phyloP scores from a whole-genome alignment of 352 stramenopile genomes.

The Phytopythium cucurbitacearum region DNA sequence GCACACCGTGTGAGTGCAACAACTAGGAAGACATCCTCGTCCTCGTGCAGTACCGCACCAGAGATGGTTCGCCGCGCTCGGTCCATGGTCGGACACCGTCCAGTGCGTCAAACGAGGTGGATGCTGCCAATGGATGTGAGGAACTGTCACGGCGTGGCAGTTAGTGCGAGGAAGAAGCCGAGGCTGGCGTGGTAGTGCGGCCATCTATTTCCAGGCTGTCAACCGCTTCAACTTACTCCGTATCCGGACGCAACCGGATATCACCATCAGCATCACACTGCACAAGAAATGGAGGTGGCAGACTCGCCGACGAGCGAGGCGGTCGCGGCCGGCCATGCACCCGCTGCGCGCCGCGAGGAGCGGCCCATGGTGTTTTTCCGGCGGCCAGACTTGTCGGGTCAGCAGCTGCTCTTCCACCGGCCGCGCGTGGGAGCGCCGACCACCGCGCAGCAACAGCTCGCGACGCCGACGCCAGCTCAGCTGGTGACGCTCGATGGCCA shows the following conservation, averaged over 20 bases:
- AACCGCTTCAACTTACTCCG: neutral
- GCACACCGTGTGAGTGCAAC: neutral
- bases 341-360: slow-evolving; percentile 9
- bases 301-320: slow-evolving; percentile 18
- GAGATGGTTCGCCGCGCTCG: no score
- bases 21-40: no score
- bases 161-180: no score
- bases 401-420: slow-evolving; percentile 36
- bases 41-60: neutral
- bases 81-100: no score
- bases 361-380: slow-evolving; percentile 41
- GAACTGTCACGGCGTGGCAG: no score
- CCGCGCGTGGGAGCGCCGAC: slow-evolving; percentile 1
- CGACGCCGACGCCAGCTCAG: slow-evolving; percentile 37
- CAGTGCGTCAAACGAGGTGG: no score
- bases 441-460: slow-evolving; percentile 1
- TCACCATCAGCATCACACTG: no score
- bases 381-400: slow-evolving; percentile 37
- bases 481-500: slow-evolving; percentile 41
- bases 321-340: slow-evolving; percentile 3
- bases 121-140: no score
- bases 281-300: slow-evolving; percentile 19
- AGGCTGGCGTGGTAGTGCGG: no score
- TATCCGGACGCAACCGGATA: no score
- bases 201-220: neutral